Base-by-base conservation (phyloP, 768 basidiomycete species). In the Mycena latifolia region DNA sequence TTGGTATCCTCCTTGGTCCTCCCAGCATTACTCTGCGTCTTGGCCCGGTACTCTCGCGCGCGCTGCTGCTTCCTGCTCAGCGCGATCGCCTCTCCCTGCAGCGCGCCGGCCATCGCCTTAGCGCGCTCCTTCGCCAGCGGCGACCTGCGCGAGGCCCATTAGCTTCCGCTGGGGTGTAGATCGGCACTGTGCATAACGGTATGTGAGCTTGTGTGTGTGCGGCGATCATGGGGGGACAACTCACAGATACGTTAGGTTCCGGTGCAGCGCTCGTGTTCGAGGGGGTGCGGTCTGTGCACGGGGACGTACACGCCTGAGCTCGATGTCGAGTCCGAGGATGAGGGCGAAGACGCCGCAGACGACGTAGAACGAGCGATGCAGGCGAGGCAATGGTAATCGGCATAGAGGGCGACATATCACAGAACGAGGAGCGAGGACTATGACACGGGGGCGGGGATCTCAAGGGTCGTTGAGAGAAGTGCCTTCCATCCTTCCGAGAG, bases 391-490 rank as follows among this genome's bases (percentile, higher is more conserved):
- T 58, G 58, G 41, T 37, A 33, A 65, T 59, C 1, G 64, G 52
- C 56, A 60, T 51, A 14, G 63, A 57, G 55, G 63, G 63, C 50
- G 63, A 53, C 56, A 65, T 65, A n/a, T n/a, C n/a, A n/a, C n/a
- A n/a, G 33, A n/a, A 35, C 33, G 33, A 35, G 33, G 14, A 35
- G 33, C 33, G 33, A 14, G 14, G 33, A 35, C 8, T 7, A 7
- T 35, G 8, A 35, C 8, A 35, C 6, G 33, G 6, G 33, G 33
- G 33, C 33, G 33, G 33, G 33, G 33, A 35, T 35, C n/a, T n/a
- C n/a, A n/a, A n/a, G n/a, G n/a, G n/a, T n/a, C n/a, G n/a, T n/a
- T n/a, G n/a, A n/a, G 33, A 35, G 33, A 35, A 14, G 33, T 14
- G 33, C 33, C 33, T 35, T 35, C 33, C 33, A 35, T 14, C 6